Base-by-base conservation (phyloP, 2,329 filamentous ascomycete species). In the Hypoxylon sp. region DNA sequence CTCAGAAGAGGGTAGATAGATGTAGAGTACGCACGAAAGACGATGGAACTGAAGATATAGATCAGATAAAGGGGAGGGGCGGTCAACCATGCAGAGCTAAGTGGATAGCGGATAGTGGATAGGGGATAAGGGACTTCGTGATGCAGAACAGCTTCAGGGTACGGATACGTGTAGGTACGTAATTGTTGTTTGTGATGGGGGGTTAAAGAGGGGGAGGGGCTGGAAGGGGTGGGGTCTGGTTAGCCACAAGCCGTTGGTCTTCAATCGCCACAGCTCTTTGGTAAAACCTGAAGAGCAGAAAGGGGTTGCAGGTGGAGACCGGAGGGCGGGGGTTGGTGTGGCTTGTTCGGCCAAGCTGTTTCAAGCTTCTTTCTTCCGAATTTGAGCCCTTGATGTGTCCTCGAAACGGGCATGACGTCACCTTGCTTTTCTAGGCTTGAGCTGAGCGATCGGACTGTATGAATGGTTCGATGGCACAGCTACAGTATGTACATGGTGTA, bases 71-170 rank as follows among this genome's bases (percentile, higher is more conserved):
- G 46, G 38, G 33, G 56, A 54, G 56, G 59, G 53, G 64, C 64
- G 64, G 64, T 66, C 64, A 66, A 60, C 45, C 28, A 56, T 26
- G 44, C 22, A 33, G 22, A 32, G 30, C 4, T 40, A 54, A 42
- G 57, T 58, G 30, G 30, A 33, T 11, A 33, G 30, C 11, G 36
- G 54, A 50, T 58, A 38, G 26, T n/a, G n/a, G n/a, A n/a, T n/a
- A 42, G 57, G 50, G 30, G 30, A 33, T 11, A 33, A 11, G 53
- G 28, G 30, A 18, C 36, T 40, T 30, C 28, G 30, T 48, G 42
- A 48, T 48, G 46, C 42, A 24, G 36, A 36, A 40, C 56, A 61
- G 51, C 59, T 61, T 61, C 51, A 56, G 45, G 51, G 30, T 44
- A 22, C 7, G 45, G 14, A 2, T 33, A 24, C 26, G n/a, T 28